These are phyloP conservation scores for Blyttiomyces sp. DNA, from an alignment of 371 early-diverging fungal species.

Conservation along the genomic window DNA sequence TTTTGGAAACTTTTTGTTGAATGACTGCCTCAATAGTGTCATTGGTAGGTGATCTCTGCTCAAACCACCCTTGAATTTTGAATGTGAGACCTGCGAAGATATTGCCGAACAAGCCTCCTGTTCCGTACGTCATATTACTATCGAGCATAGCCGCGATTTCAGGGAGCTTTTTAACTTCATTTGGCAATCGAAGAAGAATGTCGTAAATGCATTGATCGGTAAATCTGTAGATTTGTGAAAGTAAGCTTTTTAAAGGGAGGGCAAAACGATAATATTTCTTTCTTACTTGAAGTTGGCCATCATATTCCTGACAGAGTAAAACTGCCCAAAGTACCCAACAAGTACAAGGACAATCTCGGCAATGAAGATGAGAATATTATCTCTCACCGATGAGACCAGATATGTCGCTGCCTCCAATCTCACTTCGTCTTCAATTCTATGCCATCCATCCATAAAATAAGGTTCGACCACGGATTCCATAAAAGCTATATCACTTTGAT, in stretches of 20 bases:
- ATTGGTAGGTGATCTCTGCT: no score
- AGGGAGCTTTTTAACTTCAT: constrained; percentile 7
- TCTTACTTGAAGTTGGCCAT: no score
- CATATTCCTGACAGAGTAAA: background rate
- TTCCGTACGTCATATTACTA: no score
- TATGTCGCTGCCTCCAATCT: background rate
- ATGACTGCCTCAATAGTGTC: no score
- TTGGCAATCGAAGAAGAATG: constrained; percentile 1
- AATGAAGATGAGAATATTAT: background rate
- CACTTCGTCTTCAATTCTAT: background rate
- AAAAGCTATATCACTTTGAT: background rate
- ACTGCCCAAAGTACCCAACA: background rate
- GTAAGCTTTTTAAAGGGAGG: background rate
- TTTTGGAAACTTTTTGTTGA: no score
- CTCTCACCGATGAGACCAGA: no score
- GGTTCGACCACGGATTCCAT: background rate
- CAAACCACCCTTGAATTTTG: no score
- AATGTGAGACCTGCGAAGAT: no score
- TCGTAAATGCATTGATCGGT: constrained; percentile 13
- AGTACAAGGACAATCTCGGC: constrained; percentile 1
- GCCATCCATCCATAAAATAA: constrained; percentile 10
- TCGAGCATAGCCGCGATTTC: constrained; percentile 7
- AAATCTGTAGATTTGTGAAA: constrained; percentile 3
- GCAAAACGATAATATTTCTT: no score
- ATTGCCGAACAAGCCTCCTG: no score